Evolutionary conservation across 202 grass and related monocot species (phyloP).

Genomic region (Zizania palustris): DNA sequence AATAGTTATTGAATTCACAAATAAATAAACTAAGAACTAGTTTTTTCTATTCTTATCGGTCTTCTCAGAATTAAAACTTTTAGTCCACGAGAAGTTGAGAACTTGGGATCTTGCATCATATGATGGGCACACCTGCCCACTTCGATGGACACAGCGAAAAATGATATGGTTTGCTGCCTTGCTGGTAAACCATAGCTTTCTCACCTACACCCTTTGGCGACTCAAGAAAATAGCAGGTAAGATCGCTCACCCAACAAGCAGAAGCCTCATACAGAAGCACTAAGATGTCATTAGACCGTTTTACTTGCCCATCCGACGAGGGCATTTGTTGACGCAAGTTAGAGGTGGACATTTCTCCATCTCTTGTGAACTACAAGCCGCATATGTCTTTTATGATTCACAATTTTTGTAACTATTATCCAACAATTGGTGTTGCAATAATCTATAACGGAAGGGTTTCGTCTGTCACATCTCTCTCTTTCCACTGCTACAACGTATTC

Average conservation of each 20-base stretch:
- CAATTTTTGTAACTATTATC: neutral
- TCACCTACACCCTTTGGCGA: too few relatives aligned
- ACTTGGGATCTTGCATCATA: slow-evolving; percentile 9
- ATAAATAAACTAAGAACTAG: too few relatives aligned
- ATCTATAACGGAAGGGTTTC: too few relatives aligned
- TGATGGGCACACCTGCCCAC: slow-evolving; percentile 12
- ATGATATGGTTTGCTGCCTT: neutral
- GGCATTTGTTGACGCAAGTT: neutral
- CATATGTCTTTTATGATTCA: neutral
- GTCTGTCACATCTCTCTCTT: too few relatives aligned
- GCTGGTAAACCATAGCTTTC: slow-evolving; percentile 41
- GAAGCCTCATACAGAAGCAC: neutral
- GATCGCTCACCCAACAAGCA: slow-evolving; percentile 15
- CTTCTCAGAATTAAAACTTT: too few relatives aligned
- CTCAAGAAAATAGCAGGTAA: neutral
- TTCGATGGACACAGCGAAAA: neutral
- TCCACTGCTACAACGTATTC: too few relatives aligned
- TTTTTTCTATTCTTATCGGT: too few relatives aligned
- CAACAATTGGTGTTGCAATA: too few relatives aligned
- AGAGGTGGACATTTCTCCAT: neutral
- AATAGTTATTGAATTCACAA: too few relatives aligned
- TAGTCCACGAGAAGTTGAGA: neutral
- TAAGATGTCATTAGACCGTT: neutral
- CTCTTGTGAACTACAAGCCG: neutral
- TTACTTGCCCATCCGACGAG: neutral